Evolutionary conservation across 148 eudicot species (phyloP).

Genomic region (Amaranthus palmeri): DNA sequence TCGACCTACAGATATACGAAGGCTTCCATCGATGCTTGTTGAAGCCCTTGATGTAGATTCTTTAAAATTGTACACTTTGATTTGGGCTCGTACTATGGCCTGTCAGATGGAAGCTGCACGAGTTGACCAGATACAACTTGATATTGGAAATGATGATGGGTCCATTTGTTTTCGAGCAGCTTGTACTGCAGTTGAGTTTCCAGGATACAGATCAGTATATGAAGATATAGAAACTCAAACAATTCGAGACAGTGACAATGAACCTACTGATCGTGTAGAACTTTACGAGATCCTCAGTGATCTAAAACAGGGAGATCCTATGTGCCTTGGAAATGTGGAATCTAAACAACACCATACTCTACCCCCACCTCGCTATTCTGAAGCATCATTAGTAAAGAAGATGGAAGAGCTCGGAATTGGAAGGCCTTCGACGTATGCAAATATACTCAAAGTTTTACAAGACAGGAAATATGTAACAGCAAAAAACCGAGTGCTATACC

Average conservation of each 20-base stretch:
- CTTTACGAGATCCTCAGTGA: conserved; percentile 39
- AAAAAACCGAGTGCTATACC: conserved; percentile 58
- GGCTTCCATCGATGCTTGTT: conserved; percentile 65
- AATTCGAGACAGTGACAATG: conserved; percentile 43
- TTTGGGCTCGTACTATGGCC: conserved; percentile 92
- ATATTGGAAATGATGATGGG: conserved; percentile 49
- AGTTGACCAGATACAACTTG: conserved; percentile 63
- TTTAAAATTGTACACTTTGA: conserved; percentile 70
- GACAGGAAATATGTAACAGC: conserved; percentile 80
- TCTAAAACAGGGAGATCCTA: conserved; percentile 50
- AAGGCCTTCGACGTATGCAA: conserved; percentile 94
- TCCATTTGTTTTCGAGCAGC: conserved; percentile 64
- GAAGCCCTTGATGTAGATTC: conserved; percentile 73
- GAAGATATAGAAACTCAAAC: conserved; percentile 61
- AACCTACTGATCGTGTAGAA: conserved; percentile 40
- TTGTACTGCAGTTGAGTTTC: conserved; percentile 61
- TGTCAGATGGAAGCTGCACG: conserved; percentile 88
- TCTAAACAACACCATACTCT: conserved; percentile 71
- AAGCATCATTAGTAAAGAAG: conserved; percentile 80
- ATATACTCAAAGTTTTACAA: conserved; percentile 71
- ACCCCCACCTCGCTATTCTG: conserved; percentile 77
- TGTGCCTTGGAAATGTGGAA: conserved; percentile 55
- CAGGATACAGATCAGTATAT: conserved; percentile 64
- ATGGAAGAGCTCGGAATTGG: conserved; percentile 98
- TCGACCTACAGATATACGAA: conserved; percentile 76